These are phyloP conservation scores for Debaryomyces robertsiae DNA, from an alignment of 1,139 yeast genomes.

Conservation along the genomic window DNA sequence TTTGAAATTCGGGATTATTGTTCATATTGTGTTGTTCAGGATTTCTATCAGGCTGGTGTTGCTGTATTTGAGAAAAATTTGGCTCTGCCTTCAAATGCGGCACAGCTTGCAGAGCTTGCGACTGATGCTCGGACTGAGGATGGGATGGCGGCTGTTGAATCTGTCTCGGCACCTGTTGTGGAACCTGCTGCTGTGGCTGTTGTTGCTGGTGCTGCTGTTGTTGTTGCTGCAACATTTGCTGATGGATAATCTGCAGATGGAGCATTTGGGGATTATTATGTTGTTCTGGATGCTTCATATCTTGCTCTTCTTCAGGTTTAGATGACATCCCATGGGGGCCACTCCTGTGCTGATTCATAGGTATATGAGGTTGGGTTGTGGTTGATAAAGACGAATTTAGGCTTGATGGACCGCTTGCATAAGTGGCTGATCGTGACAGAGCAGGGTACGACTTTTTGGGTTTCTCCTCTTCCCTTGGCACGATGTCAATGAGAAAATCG, in stretches of 20 bases:
- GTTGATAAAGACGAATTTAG: constrained; percentile 3
- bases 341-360: constrained; percentile 6
- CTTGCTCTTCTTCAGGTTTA: constrained; percentile 10
- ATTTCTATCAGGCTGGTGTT: constrained; percentile 6
- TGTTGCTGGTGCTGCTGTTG: constrained; percentile 14
- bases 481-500: constrained; percentile 93
- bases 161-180: constrained; percentile 19
- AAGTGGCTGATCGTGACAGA: constrained; percentile 21
- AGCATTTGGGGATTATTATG: constrained; percentile 11
- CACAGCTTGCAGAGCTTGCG: too few relatives aligned
- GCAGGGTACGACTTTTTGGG: constrained; percentile 41
- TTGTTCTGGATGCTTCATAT: constrained; percentile 7
- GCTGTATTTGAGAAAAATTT: constrained; percentile 4
- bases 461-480: constrained; percentile 78
- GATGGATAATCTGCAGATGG: constrained; percentile 20
- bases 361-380: constrained; percentile 11
- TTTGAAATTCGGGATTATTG: constrained; percentile 11
- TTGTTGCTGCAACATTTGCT: constrained; percentile 20
- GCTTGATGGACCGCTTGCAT: constrained; percentile 9
- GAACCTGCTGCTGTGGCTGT: constrained; percentile 14
- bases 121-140: constrained; percentile 7
- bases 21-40: constrained; percentile 5
- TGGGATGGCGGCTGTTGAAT: constrained; percentile 16
- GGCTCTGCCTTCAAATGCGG: constrained; percentile 4
- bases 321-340: neutral